A percentile compares a stretch with the other conserved stretches of the same genome.
These are phyloP conservation scores for Diaporthe destruens DNA, from an alignment of 2,329 filamentous ascomycete species.

Conservation along the genomic window DNA sequence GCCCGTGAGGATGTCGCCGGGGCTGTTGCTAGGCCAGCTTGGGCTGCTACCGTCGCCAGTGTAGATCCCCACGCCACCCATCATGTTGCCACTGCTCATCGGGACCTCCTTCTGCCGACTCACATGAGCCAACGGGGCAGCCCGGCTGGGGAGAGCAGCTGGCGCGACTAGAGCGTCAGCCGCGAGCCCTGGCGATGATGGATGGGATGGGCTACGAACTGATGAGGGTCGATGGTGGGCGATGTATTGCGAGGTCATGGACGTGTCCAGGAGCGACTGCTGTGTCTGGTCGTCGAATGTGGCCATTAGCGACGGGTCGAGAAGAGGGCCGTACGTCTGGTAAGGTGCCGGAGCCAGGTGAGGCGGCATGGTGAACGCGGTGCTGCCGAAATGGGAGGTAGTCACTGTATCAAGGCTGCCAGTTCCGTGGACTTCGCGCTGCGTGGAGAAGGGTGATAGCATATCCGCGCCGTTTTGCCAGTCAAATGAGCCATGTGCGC, in stretches of 20 bases:
- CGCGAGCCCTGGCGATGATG: conserved; percentile 58
- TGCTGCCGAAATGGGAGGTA: conserved; percentile 48
- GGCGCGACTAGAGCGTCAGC: conserved; percentile 64
- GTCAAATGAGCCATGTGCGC: conserved; percentile 47
- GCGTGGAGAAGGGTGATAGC: conserved; percentile 47
- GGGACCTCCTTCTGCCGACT: conserved; percentile 57
- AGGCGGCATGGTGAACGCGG: conserved; percentile 47
- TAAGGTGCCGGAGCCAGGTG: conserved; percentile 48
- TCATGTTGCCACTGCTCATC: conserved; percentile 43
- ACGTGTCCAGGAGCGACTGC: conserved; percentile 45
- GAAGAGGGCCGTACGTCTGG: conserved; percentile 52
- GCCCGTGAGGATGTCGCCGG: conserved; percentile 48
- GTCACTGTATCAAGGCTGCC: conserved; percentile 47
- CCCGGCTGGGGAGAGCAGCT: conserved; percentile 54
- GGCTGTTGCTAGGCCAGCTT: conserved; percentile 34
- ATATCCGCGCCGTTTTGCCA: conserved; percentile 49
- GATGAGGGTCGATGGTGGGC: conserved; percentile 55
- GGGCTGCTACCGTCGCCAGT: conserved; percentile 25
- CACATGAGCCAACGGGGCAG: conserved; percentile 54
- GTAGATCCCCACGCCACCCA: conserved; percentile 11
- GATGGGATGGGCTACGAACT: conserved; percentile 64
- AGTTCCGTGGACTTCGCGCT: conserved; percentile 41
- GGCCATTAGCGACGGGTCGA: conserved; percentile 52
- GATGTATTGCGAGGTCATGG: conserved; percentile 43
- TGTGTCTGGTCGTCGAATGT: conserved; percentile 54